These are phyloP conservation scores for Suillus subaureus DNA, from an alignment of 768 basidiomycete genomes.

Conservation along the genomic window DNA sequence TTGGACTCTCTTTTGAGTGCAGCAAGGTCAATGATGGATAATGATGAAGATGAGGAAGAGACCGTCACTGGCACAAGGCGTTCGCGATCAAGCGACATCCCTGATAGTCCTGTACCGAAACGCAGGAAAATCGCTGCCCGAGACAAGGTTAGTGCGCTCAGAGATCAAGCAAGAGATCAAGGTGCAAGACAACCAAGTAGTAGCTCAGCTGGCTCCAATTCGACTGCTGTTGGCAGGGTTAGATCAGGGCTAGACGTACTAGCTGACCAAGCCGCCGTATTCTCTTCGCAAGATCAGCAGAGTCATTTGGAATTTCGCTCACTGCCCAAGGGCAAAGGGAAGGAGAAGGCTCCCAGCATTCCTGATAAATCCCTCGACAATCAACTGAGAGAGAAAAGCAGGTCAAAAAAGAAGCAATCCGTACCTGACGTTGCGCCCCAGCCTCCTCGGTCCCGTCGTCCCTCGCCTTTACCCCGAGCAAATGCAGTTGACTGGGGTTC, in stretches of 20 bases:
- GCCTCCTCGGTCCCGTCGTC: neutral
- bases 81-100: slow-evolving; percentile 22
- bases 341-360: slow-evolving; percentile 13
- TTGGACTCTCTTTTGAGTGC: slow-evolving; percentile 64
- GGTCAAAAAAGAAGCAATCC: neutral
- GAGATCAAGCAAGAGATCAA: slow-evolving; percentile 3
- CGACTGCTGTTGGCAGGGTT: slow-evolving; percentile 27
- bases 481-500: neutral
- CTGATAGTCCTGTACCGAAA: slow-evolving; percentile 43
- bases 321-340: slow-evolving; percentile 24
- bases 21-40: slow-evolving; percentile 57
- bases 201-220: neutral
- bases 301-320: neutral
- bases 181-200: slow-evolving; percentile 3
- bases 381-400: neutral
- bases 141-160: slow-evolving; percentile 15
- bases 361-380: neutral
- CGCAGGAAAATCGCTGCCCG: slow-evolving; percentile 32
- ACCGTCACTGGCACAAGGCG: slow-evolving; percentile 30
- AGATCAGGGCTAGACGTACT: slow-evolving; percentile 69
- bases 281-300: slow-evolving; percentile 40
- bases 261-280: slow-evolving; percentile 70
- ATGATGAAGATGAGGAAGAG: slow-evolving; percentile 27
- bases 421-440: neutral
- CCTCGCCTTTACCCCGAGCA: neutral